Base-by-base conservation (phyloP, 2,329 filamentous ascomycete genomes). In the Xylariaceae sp. region DNA sequence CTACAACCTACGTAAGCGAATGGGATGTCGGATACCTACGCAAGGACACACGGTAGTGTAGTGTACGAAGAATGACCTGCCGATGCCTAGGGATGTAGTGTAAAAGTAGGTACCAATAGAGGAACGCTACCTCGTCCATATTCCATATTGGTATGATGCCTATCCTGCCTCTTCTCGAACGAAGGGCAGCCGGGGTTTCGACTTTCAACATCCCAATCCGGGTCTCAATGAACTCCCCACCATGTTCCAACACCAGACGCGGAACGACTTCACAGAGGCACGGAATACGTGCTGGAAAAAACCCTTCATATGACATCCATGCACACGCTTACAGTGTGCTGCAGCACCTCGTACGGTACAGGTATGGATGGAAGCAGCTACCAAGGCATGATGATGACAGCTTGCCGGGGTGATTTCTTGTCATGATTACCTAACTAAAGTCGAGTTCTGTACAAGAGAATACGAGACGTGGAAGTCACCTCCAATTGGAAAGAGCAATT, bases 1-100 rank as follows among this genome's bases (percentile, higher is more conserved):
- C 18, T 51, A 35, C 49, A 7, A n/a, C 2, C 10, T 34, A 51
- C 23, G 34, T 55, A 42, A 54, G 52, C 62, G 59, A 60, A 62
- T 58, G 35, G n/a, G 11, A 62, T 53, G 8, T 49, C 11, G 8
- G 44, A 15, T 34, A 45, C 23, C 23, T 49, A 42, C 37, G 9
- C 37, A 10, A 42, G 23, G 23, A 30, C 23, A 30, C 5, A 30
- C 23, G 23, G 34, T 17, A 15, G 6, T 48, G 44, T 15, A 18
- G 7, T 48, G 7, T 18, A 48, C 45, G 48, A 17, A 2, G 52
- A 47, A 57, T 53, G 56, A 53, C 39, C 39, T 61, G 39, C 51
- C 37, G 8, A 42, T 42, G 37, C 37, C 37, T 42, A 13, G 37
- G 11, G 23, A 30, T 30, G 23, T 30, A 5, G 23, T 30, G 23